A percentile compares a stretch with the other conserved stretches of the same genome.
Evolutionary conservation across 2,329 filamentous ascomycete genomes (phyloP).

Genomic region (Leptographium radiaticola): DNA sequence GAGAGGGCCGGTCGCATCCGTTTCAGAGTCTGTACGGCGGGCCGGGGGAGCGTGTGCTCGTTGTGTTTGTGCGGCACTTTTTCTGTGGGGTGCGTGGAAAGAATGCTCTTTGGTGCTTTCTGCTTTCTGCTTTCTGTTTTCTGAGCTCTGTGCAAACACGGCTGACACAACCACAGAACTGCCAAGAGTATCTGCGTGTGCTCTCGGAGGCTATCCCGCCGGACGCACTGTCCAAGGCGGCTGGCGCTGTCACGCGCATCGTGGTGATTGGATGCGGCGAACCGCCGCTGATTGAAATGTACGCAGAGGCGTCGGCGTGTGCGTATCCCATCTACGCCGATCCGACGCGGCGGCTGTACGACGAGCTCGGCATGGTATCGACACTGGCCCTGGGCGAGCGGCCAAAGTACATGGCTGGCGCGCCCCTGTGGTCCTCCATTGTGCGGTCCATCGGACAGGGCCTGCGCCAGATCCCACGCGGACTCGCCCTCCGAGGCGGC

Average conservation of each 20-base stretch:
- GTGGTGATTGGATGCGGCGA: conserved; percentile 61
- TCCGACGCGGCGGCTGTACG: conserved; percentile 52
- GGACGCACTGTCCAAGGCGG: conserved; percentile 35
- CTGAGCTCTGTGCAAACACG: background rate
- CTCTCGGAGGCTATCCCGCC: conserved; percentile 46
- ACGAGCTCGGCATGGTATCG: conserved; percentile 53
- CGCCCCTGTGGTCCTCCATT: conserved; percentile 32
- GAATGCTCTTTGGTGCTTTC: background rate
- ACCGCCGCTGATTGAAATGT: conserved; percentile 53
- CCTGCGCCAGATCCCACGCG: conserved; percentile 42
- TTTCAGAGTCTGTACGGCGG: conserved; percentile 51
- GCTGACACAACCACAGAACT: conserved; percentile 38
- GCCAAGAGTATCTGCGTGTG: conserved; percentile 58
- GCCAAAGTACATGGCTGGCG: conserved; percentile 51
- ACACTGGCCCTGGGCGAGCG: conserved; percentile 45
- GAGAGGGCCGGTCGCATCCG: conserved; percentile 41
- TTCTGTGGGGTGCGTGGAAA: conserved; percentile 57
- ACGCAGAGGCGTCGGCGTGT: conserved; percentile 48
- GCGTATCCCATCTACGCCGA: conserved; percentile 69
- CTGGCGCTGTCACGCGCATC: conserved; percentile 42
- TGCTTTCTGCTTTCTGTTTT: background rate
- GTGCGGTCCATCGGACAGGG: conserved; percentile 43
- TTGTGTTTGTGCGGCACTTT: conserved; percentile 69
- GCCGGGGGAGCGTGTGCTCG: conserved; percentile 44
- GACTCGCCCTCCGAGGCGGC: conserved; percentile 49